These are phyloP conservation scores for Psilocybe sp. DNA, from an alignment of 768 basidiomycete species.

Conservation along the genomic window DNA sequence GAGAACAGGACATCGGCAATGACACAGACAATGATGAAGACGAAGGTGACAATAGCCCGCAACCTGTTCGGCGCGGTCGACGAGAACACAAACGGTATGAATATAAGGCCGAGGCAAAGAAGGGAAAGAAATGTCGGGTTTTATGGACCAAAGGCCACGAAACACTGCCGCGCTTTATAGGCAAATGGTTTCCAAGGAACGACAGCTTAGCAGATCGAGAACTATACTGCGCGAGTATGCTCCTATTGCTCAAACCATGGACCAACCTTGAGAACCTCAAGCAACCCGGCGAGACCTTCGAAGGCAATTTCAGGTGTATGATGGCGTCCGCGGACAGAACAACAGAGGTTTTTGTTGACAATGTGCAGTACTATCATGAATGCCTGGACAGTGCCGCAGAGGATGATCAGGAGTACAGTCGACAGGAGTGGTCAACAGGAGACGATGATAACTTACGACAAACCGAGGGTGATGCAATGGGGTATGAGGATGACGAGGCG, in stretches of 20 bases:
- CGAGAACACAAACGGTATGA: conserved; percentile 6
- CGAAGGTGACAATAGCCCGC: not conserved
- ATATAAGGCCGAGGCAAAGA: not conserved
- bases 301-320: conserved; percentile 18
- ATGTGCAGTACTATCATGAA: conserved; percentile 34
- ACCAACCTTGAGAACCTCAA: conserved; percentile 20
- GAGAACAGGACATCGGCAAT: not conserved
- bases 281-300: conserved; percentile 8
- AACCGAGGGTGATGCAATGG: not conserved
- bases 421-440: no score
- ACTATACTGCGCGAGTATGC: conserved; percentile 27
- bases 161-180: conserved; percentile 31
- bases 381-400: conserved; percentile 17
- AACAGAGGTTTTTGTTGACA: conserved; percentile 11
- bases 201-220: conserved; percentile 10
- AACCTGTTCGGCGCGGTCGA: conserved; percentile 13
- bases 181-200: conserved; percentile 24
- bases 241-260: conserved; percentile 35
- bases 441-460: no score
- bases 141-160: conserved; percentile 24
- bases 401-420: no score
- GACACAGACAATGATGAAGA: not conserved
- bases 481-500: not conserved
- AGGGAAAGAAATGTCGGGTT: conserved; percentile 13
- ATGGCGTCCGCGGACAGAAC: not conserved